phyloP scores from a whole-genome alignment of 768 basidiomycete genomes.

The Amanita thiersii region DNA sequence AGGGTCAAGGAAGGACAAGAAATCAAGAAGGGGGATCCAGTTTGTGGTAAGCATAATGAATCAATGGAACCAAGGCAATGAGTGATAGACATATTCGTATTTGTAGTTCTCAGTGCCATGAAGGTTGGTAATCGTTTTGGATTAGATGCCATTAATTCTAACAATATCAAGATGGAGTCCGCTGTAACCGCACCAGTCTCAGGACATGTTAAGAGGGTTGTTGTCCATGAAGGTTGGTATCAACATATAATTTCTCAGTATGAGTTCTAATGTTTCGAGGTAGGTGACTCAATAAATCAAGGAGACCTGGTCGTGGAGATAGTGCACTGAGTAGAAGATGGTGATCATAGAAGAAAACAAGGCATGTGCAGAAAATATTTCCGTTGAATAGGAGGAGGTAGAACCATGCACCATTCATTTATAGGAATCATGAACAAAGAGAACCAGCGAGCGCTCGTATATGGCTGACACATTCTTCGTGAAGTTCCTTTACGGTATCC shows the following conservation, averaged over 20 bases:
- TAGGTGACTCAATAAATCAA: slow-evolving; percentile 91
- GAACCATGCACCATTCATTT: too few relatives aligned
- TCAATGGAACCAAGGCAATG: slow-evolving; percentile 13
- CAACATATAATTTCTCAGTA: slow-evolving; percentile 2
- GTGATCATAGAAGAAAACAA: slow-evolving; percentile 10
- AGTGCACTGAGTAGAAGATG: slow-evolving; percentile 39
- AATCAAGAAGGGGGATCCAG: slow-evolving; percentile 96
- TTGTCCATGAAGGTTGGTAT: slow-evolving; percentile 72
- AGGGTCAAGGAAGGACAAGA: slow-evolving; percentile 96
- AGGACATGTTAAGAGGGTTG: slow-evolving; percentile 91
- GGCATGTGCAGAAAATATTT: too few relatives aligned
- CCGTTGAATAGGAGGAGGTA: too few relatives aligned
- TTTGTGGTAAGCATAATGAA: slow-evolving; percentile 58
- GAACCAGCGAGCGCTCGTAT: slow-evolving; percentile 14
- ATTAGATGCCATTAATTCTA: background rate
- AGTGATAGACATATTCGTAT: slow-evolving; percentile 13
- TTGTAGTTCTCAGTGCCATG: slow-evolving; percentile 95
- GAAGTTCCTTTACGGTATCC: slow-evolving; percentile 49
- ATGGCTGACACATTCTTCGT: slow-evolving; percentile 32
- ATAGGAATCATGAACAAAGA: slow-evolving; percentile 13
- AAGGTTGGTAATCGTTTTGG: slow-evolving; percentile 50
- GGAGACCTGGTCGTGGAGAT: slow-evolving; percentile 91
- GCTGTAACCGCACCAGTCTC: slow-evolving; percentile 95
- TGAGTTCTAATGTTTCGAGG: too few relatives aligned
- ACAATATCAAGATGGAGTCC: slow-evolving; percentile 79